Evolutionary conservation across 345 rosid genomes (phyloP).

Genomic region (Tarenaya hassleriana): DNA sequence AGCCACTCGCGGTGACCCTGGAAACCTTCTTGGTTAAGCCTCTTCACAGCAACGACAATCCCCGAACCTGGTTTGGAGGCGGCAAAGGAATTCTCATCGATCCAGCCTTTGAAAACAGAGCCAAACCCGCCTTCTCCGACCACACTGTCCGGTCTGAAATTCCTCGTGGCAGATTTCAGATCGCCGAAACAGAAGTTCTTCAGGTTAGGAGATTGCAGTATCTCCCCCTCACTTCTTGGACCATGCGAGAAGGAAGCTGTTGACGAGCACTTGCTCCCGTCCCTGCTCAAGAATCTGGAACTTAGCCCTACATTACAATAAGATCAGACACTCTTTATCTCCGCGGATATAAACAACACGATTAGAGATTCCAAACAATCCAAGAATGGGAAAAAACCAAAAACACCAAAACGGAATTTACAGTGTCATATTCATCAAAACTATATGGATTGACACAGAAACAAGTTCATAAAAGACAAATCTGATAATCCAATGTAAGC

Average conservation of each 20-base stretch:
- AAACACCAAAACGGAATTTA: no score
- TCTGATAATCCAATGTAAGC: no score
- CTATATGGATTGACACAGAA: no score
- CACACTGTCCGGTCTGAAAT: constrained; percentile 84
- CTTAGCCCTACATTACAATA: constrained; percentile 43
- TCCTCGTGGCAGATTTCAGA: constrained; percentile 66
- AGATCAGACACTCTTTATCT: constrained; percentile 3
- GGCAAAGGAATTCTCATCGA: constrained; percentile 59
- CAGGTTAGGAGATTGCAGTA: constrained; percentile 63
- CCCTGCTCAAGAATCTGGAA: constrained; percentile 50
- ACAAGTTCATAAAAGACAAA: no score
- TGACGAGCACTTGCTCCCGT: constrained; percentile 54
- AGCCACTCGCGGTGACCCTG: constrained; percentile 98
- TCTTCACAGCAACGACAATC: constrained; percentile 76
- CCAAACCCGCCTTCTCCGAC: constrained; percentile 98
- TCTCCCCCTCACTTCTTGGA: constrained; percentile 87
- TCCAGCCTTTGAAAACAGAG: constrained; percentile 95
- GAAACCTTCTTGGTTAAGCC: constrained; percentile 75
- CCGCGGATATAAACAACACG: no score
- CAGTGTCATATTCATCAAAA: no score
- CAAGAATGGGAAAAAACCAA: neutral
- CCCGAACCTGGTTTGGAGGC: constrained; percentile 84
- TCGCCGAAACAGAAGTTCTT: constrained; percentile 64
- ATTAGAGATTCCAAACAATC: neutral
- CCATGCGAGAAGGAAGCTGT: constrained; percentile 51